These are phyloP conservation scores for Combretum micranthum DNA, from an alignment of 345 rosid species.

Conservation along the genomic window DNA sequence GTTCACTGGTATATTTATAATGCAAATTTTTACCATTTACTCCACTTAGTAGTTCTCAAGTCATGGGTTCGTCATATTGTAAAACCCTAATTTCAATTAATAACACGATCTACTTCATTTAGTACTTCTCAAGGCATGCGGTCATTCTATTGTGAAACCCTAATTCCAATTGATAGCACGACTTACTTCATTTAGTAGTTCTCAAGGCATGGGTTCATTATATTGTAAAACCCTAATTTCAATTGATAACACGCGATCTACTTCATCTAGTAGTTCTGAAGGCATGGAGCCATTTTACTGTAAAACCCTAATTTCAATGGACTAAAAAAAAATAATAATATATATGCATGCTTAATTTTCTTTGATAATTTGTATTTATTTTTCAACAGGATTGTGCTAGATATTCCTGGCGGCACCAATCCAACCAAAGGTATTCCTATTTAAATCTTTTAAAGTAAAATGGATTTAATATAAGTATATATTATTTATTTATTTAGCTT, in stretches of 20 bases:
- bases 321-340: no score
- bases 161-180: not conserved
- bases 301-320: not conserved
- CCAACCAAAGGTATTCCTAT: slow-evolving; percentile 39
- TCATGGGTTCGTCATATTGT: no score
- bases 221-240: no score
- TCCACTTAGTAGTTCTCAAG: not conserved
- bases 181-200: no score
- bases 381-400: slow-evolving; percentile 55
- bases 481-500: no score
- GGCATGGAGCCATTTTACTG: not conserved
- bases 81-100: no score
- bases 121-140: not conserved
- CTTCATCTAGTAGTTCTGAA: no score
- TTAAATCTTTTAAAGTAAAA: no score
- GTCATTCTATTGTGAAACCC: not conserved
- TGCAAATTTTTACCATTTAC: not conserved
- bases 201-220: not conserved
- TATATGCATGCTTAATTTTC: no score
- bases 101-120: not conserved
- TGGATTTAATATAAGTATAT: no score
- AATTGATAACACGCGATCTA: no score
- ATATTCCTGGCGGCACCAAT: slow-evolving; percentile 76
- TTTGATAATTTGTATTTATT: not conserved
- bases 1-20: slow-evolving; percentile 56